Percentiles rank a stretch among this genome's conserved stretches.
These are phyloP conservation scores for Phytophthora lateralis DNA, from an alignment of 352 stramenopile genomes.

Conservation along the genomic window DNA sequence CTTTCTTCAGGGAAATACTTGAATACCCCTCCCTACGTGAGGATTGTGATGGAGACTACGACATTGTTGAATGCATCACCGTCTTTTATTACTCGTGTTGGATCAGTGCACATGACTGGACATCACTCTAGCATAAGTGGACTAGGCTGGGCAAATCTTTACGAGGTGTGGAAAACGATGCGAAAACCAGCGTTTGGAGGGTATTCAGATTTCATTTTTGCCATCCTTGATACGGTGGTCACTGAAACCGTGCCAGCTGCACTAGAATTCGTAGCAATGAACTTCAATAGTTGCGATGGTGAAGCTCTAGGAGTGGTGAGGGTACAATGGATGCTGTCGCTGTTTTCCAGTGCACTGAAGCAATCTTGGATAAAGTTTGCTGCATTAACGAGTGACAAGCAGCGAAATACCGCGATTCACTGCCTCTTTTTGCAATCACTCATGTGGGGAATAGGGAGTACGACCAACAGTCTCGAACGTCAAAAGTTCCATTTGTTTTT, in stretches of 20 bases:
- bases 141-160: conserved; percentile 41
- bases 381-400: conserved; percentile 65
- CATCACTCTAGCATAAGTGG: conserved; percentile 1
- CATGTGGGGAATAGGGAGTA: conserved; percentile 74
- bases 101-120: conserved; percentile 42
- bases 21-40: conserved; percentile 38
- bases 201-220: conserved; percentile 43
- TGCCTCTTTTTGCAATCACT: conserved; percentile 76
- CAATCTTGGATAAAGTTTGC: conserved; percentile 63
- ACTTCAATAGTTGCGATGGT: conserved; percentile 37
- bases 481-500: conserved; percentile 73
- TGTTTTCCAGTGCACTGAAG: conserved; percentile 57
- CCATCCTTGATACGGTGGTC: conserved; percentile 45
- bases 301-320: conserved; percentile 10
- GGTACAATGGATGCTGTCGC: conserved; percentile 36
- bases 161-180: conserved; percentile 50
- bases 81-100: conserved; percentile 54
- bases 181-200: conserved; percentile 34
- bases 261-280: conserved; percentile 45
- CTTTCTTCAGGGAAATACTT: conserved; percentile 47
- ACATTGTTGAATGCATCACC: conserved; percentile 52
- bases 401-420: conserved; percentile 58
- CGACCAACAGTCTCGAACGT: conserved; percentile 45
- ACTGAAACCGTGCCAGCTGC: conserved; percentile 47
- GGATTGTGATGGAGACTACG: conserved; percentile 63